Evolutionary conservation across 257 asterid genomes (phyloP).

Genomic region (Anisodus acutangulus): DNA sequence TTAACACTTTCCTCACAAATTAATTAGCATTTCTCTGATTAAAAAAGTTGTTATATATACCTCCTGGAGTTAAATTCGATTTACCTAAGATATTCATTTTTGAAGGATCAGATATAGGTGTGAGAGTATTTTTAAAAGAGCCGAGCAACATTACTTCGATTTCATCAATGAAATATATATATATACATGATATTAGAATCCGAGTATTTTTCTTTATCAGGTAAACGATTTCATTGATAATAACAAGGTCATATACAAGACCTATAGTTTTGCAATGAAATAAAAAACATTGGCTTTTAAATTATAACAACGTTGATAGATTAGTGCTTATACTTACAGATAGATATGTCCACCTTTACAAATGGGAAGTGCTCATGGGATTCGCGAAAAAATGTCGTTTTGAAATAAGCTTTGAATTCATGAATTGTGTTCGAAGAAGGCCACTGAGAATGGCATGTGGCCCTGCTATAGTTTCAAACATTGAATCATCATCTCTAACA

Average conservation of each 20-base stretch:
- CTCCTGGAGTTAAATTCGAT: too few relatives aligned
- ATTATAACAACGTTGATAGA: background rate
- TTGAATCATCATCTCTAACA: constrained; percentile 61
- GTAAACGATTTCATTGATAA: too few relatives aligned
- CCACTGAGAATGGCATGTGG: constrained; percentile 65
- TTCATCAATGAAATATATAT: too few relatives aligned
- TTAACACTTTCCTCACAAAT: too few relatives aligned
- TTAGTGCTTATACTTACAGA: background rate
- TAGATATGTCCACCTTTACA: constrained; percentile 38
- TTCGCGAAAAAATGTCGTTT: constrained; percentile 72
- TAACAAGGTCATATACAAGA: background rate
- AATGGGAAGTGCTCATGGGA: constrained; percentile 57
- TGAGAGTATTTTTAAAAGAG: too few relatives aligned
- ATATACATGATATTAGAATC: too few relatives aligned
- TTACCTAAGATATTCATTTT: too few relatives aligned
- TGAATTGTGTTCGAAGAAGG: constrained; percentile 50
- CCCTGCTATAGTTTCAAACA: constrained; percentile 52
- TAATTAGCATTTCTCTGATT: too few relatives aligned
- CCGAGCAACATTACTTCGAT: too few relatives aligned
- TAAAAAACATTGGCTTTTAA: background rate
- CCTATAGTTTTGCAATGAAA: background rate
- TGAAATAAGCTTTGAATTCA: constrained; percentile 45
- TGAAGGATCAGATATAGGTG: too few relatives aligned
- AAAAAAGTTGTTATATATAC: too few relatives aligned
- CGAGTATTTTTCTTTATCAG: too few relatives aligned